phyloP scores from a whole-genome alignment of 2,329 filamentous ascomycete species.

The Mycosphaerella sp. region DNA sequence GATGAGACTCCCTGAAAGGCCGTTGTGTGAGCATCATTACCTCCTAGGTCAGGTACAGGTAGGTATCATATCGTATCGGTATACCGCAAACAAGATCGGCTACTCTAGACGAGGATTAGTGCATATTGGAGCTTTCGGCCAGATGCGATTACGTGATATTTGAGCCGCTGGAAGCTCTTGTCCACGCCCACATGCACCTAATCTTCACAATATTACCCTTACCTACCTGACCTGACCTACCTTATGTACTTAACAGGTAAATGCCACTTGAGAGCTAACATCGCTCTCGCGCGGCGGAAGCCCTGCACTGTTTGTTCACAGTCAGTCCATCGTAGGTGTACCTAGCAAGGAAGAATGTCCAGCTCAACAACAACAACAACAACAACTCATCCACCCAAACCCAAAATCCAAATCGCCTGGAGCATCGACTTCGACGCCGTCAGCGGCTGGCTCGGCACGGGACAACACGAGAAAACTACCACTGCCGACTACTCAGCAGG shows the following conservation, averaged over 20 bases:
- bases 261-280: neutral
- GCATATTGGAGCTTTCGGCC: constrained; percentile 6
- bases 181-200: neutral
- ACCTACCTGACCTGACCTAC: too few relatives aligned
- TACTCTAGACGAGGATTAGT: constrained; percentile 4
- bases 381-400: too few relatives aligned
- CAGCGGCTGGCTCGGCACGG: constrained; percentile 55
- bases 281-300: too few relatives aligned
- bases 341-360: neutral
- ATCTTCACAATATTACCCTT: too few relatives aligned
- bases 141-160: constrained; percentile 6
- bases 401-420: constrained; percentile 37
- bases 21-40: too few relatives aligned
- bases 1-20: neutral
- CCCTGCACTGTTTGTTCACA: neutral
- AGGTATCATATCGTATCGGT: neutral
- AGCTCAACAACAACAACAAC: constrained; percentile 15
- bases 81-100: neutral
- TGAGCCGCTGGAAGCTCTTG: neutral
- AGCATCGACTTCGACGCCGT: constrained; percentile 53
- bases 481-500: constrained; percentile 52
- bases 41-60: too few relatives aligned
- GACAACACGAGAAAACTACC: constrained; percentile 46
- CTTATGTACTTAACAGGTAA: too few relatives aligned
- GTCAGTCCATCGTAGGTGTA: neutral